Percentiles rank a stretch among this genome's conserved stretches.
Conservation (phyloP, 305 asterid genomes). For the Fraxinus velutina region DNA sequence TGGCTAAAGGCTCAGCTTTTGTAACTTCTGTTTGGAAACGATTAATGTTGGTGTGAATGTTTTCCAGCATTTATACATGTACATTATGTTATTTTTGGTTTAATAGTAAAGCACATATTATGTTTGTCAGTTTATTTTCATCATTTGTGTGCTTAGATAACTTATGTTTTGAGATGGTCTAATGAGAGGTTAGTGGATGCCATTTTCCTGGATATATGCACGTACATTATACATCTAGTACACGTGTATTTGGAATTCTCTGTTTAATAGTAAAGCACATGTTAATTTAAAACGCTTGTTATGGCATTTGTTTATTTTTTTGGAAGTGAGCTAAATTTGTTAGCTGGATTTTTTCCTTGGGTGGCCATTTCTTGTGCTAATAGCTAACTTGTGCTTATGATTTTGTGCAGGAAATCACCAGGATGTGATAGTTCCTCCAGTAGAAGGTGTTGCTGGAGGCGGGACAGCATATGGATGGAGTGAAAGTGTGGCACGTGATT, state of each 20-base stretch:
- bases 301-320: conserved; percentile 1
- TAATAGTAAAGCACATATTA: neutral
- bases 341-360: neutral
- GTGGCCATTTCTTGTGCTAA: neutral
- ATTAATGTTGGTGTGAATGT: neutral
- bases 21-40: neutral
- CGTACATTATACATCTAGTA: neutral
- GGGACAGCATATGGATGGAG: conserved; percentile 97
- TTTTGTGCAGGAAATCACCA: conserved; percentile 53
- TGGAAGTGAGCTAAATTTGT: neutral
- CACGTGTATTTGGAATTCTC: neutral
- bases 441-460: conserved; percentile 97
- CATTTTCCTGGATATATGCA: neutral
- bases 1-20: neutral
- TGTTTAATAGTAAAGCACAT: neutral
- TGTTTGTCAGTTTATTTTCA: neutral
- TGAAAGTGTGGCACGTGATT: conserved; percentile 54
- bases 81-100: neutral
- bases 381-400: conserved; percentile 10
- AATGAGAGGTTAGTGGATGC: neutral
- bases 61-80: neutral
- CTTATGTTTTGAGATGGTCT: neutral
- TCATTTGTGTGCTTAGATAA: neutral
- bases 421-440: conserved; percentile 64
- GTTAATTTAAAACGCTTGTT: neutral